Evolutionary conservation across 2,329 filamentous ascomycete species (phyloP).

Genomic region (Trichoderma polysporum): DNA sequence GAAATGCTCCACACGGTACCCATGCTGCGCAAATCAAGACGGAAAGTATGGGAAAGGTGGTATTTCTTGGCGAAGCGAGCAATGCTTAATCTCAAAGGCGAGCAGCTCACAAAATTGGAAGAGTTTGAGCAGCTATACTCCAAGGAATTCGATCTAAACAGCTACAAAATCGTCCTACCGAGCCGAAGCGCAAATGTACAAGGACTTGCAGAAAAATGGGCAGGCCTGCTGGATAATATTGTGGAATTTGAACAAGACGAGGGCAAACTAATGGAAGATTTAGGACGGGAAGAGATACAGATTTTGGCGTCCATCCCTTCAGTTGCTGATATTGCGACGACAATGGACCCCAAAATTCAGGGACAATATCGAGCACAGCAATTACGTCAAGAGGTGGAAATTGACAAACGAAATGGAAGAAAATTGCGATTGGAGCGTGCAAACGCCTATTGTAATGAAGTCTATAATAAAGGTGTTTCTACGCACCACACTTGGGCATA

Average conservation of each 20-base stretch:
- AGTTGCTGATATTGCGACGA: not conserved
- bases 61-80: constrained; percentile 60
- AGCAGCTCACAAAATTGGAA: constrained; percentile 71
- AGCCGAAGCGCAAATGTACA: constrained; percentile 19
- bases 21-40: constrained; percentile 27
- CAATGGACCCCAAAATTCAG: too few relatives aligned
- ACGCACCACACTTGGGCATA: not conserved
- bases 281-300: not conserved
- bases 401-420: too few relatives aligned
- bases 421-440: too few relatives aligned
- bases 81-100: constrained; percentile 64
- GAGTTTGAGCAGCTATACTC: not conserved
- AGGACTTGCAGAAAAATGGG: constrained; percentile 25
- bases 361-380: not conserved
- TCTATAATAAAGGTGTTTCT: too few relatives aligned
- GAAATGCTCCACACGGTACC: constrained; percentile 28
- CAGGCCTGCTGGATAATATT: constrained; percentile 25
- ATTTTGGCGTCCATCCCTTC: too few relatives aligned
- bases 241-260: constrained; percentile 15
- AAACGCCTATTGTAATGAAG: too few relatives aligned
- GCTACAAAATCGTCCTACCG: constrained; percentile 25
- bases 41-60: constrained; percentile 9
- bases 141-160: constrained; percentile 13
- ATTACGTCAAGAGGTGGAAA: not conserved
- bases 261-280: constrained; percentile 11